Conservation (phyloP, 2,329 filamentous ascomycete species). For the Cladosporium sp. region DNA sequence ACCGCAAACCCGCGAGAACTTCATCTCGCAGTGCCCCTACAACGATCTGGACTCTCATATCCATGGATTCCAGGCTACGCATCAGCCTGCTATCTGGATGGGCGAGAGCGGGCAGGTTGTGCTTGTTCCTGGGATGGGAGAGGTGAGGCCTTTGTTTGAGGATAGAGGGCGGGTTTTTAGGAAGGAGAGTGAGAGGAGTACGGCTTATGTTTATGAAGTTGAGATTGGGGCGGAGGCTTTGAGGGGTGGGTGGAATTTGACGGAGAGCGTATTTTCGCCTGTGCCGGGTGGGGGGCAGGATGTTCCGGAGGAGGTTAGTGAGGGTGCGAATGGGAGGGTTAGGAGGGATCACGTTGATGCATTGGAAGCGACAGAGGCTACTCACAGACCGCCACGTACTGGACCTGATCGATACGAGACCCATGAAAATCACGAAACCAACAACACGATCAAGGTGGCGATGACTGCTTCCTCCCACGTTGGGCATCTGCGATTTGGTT, state of each 20-base stretch:
- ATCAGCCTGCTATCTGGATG: conserved; percentile 57
- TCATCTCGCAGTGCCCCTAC: conserved; percentile 52
- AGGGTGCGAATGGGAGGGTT: conserved; percentile 46
- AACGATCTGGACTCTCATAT: conserved; percentile 45
- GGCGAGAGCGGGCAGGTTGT: conserved; percentile 51
- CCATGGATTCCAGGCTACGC: conserved; percentile 53
- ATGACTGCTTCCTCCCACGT: conserved; percentile 48
- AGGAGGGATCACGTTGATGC: conserved; percentile 25
- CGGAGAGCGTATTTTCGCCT: conserved; percentile 37
- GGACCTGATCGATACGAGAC: not conserved
- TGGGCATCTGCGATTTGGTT: conserved; percentile 46
- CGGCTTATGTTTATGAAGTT: conserved; percentile 50
- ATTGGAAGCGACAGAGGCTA: not conserved
- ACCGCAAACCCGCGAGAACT: conserved; percentile 49
- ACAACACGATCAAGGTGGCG: conserved; percentile 32
- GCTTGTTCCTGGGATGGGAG: conserved; percentile 42
- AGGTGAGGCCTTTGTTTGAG: conserved; percentile 39
- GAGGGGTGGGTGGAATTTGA: conserved; percentile 35
- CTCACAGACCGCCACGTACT: not conserved
- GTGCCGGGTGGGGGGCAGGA: conserved; percentile 45
- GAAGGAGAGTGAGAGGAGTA: conserved; percentile 47
- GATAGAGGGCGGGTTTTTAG: conserved; percentile 44
- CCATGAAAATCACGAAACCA: not conserved
- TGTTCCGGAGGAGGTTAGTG: conserved; percentile 39
- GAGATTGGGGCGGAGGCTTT: conserved; percentile 38